A percentile compares a stretch with the other conserved stretches of the same genome.
Conservation (phyloP, 2,329 filamentous ascomycete genomes). For the Talaromyces sp. region DNA sequence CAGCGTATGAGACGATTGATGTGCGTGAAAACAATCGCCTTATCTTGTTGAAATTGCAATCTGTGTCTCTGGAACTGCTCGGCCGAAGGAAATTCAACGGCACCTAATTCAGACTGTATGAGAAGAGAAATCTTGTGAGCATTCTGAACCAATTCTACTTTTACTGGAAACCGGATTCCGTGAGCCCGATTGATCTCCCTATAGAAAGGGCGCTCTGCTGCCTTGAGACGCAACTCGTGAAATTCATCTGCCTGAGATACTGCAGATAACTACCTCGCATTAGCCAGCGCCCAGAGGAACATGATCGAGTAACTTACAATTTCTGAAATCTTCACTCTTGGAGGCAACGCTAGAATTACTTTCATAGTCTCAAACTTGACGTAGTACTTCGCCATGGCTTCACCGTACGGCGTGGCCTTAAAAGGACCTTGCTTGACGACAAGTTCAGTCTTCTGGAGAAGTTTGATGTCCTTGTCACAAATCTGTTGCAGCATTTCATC, state of each 20-base stretch:
- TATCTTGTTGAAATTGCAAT: constrained; percentile 59
- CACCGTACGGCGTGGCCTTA: constrained; percentile 66
- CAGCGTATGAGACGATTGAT: constrained; percentile 69
- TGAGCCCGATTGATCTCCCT: constrained; percentile 68
- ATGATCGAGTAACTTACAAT: constrained; percentile 55
- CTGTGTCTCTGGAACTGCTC: constrained; percentile 56
- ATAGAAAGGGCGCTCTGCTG: constrained; percentile 65
- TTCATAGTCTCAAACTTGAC: constrained; percentile 78
- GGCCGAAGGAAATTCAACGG: constrained; percentile 58
- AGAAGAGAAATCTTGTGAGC: constrained; percentile 75
- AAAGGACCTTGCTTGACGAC: constrained; percentile 52
- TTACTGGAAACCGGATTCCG: constrained; percentile 68
- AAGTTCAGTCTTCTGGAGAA: constrained; percentile 60
- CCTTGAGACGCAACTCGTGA: constrained; percentile 66
- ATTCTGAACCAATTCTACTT: constrained; percentile 60
- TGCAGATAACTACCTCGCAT: constrained; percentile 55
- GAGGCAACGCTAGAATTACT: constrained; percentile 60
- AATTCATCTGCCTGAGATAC: constrained; percentile 70
- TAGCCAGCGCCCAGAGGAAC: background rate
- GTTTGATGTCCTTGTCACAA: constrained; percentile 64
- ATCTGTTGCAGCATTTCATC: constrained; percentile 67
- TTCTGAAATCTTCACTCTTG: constrained; percentile 59
- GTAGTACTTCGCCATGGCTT: constrained; percentile 81
- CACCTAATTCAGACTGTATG: constrained; percentile 71
- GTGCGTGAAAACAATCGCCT: constrained; percentile 62